Conservation (phyloP, 257 asterid species). For the Nicotiana sylvestris region DNA sequence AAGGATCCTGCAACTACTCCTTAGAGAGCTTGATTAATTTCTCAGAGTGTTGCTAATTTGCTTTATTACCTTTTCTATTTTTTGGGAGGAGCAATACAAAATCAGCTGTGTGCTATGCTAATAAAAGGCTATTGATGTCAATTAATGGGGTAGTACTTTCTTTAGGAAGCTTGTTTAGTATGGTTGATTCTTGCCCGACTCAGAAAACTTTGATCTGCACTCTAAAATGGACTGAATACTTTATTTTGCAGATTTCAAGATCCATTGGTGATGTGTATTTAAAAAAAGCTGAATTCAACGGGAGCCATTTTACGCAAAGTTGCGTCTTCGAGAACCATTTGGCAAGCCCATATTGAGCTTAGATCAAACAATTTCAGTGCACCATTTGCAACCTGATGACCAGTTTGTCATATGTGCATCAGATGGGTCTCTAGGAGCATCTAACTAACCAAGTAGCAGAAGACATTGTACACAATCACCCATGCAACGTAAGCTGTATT, state of each 20-base stretch:
- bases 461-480: constrained; percentile 61
- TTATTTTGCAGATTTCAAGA: constrained; percentile 54
- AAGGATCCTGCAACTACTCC: not conserved
- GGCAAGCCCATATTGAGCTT: constrained; percentile 64
- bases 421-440: constrained; percentile 89
- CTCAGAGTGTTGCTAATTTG: not conserved
- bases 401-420: constrained; percentile 71
- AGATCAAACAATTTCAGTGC: constrained; percentile 58
- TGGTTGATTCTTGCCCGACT: not conserved
- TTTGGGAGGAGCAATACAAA: no score
- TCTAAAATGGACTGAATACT: not conserved
- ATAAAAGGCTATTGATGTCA: no score
- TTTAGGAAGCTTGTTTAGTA: constrained; percentile 1
- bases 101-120: no score
- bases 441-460: constrained; percentile 74
- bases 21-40: not conserved
- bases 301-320: constrained; percentile 73
- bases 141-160: not conserved
- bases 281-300: constrained; percentile 62
- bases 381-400: constrained; percentile 58
- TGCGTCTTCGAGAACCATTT: constrained; percentile 62
- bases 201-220: not conserved
- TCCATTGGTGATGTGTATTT: constrained; percentile 78
- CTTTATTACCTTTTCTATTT: no score
- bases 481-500: constrained; percentile 43